Conservation (phyloP, 805 yeast genomes). For the Sungouiella thailandica region DNA sequence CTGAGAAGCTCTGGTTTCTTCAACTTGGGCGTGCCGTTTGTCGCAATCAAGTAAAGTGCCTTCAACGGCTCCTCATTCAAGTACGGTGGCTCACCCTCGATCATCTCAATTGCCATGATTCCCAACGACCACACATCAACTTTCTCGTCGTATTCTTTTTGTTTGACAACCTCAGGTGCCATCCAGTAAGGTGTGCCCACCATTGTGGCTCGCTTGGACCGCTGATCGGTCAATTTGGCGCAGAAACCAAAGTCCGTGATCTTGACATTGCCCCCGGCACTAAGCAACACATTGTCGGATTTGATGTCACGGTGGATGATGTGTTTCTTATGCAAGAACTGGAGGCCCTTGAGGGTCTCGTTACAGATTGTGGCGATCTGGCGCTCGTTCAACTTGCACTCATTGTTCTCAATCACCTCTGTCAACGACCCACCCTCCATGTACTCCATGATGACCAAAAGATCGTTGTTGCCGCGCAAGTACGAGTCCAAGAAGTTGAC, state of each 20-base stretch:
- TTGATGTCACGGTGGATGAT: conserved; percentile 69
- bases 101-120: conserved; percentile 84
- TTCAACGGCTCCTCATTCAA: conserved; percentile 74
- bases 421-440: conserved; percentile 99
- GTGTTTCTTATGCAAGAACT: conserved; percentile 85
- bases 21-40: conserved; percentile 76
- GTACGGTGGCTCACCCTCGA: conserved; percentile 82
- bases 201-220: conserved; percentile 76
- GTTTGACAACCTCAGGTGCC: conserved; percentile 84
- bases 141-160: conserved; percentile 75
- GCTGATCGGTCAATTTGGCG: conserved; percentile 70
- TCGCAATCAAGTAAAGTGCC: conserved; percentile 71
- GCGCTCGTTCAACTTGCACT: conserved; percentile 62
- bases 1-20: conserved; percentile 66
- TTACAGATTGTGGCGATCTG: conserved; percentile 90
- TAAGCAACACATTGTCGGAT: conserved; percentile 42
- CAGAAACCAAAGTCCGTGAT: conserved; percentile 45
- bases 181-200: conserved; percentile 89
- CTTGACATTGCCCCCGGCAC: conserved; percentile 39
- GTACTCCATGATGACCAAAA: conserved; percentile 99
- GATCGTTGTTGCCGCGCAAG: conserved; percentile 67
- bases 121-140: conserved; percentile 83
- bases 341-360: conserved; percentile 87
- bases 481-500: conserved; percentile 93
- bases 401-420: conserved; percentile 89